A percentile compares a stretch with the other conserved stretches of the same genome.
Conservation (phyloP, 345 rosid species). For the Carallia pectinifolia region DNA sequence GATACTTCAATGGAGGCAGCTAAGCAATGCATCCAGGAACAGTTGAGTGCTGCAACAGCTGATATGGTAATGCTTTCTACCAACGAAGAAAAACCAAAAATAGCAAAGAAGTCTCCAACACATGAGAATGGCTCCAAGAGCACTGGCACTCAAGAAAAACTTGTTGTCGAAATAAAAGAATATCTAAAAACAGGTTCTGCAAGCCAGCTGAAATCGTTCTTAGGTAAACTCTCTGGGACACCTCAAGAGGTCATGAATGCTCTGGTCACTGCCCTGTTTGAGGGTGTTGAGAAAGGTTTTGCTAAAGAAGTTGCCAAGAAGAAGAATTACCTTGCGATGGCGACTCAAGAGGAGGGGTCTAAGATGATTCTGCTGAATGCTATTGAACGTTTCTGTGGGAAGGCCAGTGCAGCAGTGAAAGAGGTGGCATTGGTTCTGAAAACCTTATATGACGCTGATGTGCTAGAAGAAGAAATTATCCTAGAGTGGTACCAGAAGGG, state of each 20-base stretch:
- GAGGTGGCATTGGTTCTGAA: conserved; percentile 71
- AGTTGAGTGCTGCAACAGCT: conserved; percentile 72
- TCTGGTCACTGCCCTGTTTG: conserved; percentile 55
- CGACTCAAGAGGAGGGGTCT: conserved; percentile 48
- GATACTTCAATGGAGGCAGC: conserved; percentile 86
- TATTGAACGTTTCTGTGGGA: conserved; percentile 49
- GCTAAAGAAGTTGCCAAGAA: conserved; percentile 59
- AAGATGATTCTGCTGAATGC: conserved; percentile 52
- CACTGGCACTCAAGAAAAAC: conserved; percentile 21
- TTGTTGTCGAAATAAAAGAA: conserved; percentile 47
- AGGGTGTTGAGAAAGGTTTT: conserved; percentile 56
- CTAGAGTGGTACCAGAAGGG: conserved; percentile 73
- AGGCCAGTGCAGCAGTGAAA: conserved; percentile 42
- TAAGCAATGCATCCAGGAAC: conserved; percentile 69
- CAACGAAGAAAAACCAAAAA: conserved; percentile 46
- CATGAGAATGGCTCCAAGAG: conserved; percentile 29
- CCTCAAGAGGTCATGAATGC: conserved; percentile 59
- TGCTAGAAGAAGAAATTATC: conserved; percentile 73
- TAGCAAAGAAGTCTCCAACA: conserved; percentile 29
- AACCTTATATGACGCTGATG: conserved; percentile 61
- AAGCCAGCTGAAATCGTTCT: conserved; percentile 44
- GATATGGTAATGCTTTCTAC: conserved; percentile 85
- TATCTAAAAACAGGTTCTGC: conserved; percentile 50
- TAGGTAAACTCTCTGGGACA: conserved; percentile 48
- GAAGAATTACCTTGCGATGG: conserved; percentile 59